These are phyloP conservation scores for Leucogyrophana mollusca DNA, from an alignment of 768 basidiomycete species.

Conservation along the genomic window DNA sequence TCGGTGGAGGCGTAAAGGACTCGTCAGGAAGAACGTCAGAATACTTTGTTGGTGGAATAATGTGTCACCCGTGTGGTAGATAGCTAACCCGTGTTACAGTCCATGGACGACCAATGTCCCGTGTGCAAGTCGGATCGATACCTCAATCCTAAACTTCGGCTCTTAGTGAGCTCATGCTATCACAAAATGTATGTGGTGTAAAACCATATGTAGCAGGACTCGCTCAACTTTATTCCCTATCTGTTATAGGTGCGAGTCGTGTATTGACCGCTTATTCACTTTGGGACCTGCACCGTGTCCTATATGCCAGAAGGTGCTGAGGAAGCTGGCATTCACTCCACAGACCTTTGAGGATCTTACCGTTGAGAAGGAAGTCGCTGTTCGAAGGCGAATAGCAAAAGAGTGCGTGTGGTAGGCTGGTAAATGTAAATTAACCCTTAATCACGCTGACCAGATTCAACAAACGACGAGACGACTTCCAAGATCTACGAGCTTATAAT, in stretches of 20 bases:
- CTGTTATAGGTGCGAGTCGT: conserved; percentile 91
- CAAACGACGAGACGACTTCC: conserved; percentile 89
- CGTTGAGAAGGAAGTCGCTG: conserved; percentile 93
- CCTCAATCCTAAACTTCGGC: conserved; percentile 88
- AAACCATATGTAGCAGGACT: background rate
- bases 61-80: conserved; percentile 1
- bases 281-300: conserved; percentile 97
- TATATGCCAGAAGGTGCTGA: conserved; percentile 80
- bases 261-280: conserved; percentile 95
- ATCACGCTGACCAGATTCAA: conserved; percentile 72
- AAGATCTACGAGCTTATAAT: conserved; percentile 77
- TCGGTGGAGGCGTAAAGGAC: conserved; percentile 86
- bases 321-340: conserved; percentile 93
- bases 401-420: conserved; percentile 51
- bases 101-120: conserved; percentile 93
- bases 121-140: conserved; percentile 97
- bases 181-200: conserved; percentile 84
- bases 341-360: conserved; percentile 92
- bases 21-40: conserved; percentile 78
- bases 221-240: conserved; percentile 8
- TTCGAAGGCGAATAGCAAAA: conserved; percentile 84
- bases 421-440: background rate
- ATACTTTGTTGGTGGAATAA: conserved; percentile 62
- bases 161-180: conserved; percentile 95
- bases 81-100: conserved; percentile 37